Evolutionary conservation across 1,284 basidiomycete genomes (phyloP), one percentile per base, ranked within the genome.

Genomic region (Puccinia coronata): DNA sequence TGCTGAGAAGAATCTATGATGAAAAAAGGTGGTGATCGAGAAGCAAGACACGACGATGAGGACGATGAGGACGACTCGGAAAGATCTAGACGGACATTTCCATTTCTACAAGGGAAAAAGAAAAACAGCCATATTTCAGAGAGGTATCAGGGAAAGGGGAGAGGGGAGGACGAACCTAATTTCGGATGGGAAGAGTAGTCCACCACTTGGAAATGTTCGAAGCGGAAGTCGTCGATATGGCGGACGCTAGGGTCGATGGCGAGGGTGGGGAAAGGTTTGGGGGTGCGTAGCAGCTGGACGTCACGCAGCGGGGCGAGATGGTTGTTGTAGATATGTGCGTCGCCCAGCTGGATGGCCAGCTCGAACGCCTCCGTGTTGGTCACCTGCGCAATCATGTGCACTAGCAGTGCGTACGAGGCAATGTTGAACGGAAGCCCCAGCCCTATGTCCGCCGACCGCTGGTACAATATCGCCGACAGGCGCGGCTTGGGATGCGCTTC

Each of bases 371-470:
- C 91, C 18, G 93, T 96, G 73, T 90, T 89, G 2, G 96, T 98
- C 77, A 98, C 91, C 39, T 91, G 91, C 18, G 96, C 96, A 83
- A 99, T 91, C 93, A 99, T 96, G 87, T 98, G 95, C 0, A 95
- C 97, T 77, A 99, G 90, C 25, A 99, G 90, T 0, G 97, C 93
- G 86, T 99, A 99, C 0, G 94, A 96, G 12, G 96, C 96, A 87
- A 99, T 98, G 88, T 99, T 99, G 90, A 99, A 99, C 0, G 96
- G 96, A 73, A 98, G 93, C 2, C 96, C 96, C 53, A 99, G 92
- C 0, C 96, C 96, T 9, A 98, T 90, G 86, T 99, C 96, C 63
- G 96, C 96, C 8, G 95, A 98, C 61, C 97, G 93, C 86, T 99
- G 96, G 88, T 93, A 98, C 95, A 99, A 97, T 75, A 98, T 90